Percentiles rank a stretch among this genome's conserved stretches.
Evolutionary conservation across 139 green algal species (phyloP).

Genomic region (Chlamydomonas schloesseri): DNA sequence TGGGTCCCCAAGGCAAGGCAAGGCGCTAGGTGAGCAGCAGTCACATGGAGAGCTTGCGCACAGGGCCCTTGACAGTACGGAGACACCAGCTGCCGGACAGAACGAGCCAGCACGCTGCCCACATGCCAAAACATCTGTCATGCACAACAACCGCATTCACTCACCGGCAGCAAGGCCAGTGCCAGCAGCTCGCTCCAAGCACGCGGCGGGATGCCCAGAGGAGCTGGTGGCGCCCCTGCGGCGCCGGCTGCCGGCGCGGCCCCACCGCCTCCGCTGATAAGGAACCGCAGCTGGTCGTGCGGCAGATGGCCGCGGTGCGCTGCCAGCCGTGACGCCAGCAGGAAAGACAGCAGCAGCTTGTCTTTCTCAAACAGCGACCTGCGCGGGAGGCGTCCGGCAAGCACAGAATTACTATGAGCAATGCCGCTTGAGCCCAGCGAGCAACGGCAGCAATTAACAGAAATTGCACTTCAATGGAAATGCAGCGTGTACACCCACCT

Average conservation of each 20-base stretch:
- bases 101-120: too few species aligned
- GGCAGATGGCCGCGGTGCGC: slow-evolving; percentile 57
- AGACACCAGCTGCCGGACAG: too few species aligned
- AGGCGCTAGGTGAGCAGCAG: too few species aligned
- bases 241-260: slow-evolving; percentile 16
- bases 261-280: slow-evolving; percentile 60
- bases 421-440: too few species aligned
- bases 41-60: too few species aligned
- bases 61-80: too few species aligned
- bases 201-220: neutral
- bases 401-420: too few species aligned
- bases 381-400: neutral
- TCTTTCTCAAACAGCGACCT: slow-evolving; percentile 85
- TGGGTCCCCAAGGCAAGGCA: too few species aligned
- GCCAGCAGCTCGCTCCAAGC: slow-evolving; percentile 16
- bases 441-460: too few species aligned
- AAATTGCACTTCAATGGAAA: too few species aligned
- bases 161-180: slow-evolving; percentile 23
- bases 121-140: too few species aligned
- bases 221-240: neutral
- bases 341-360: slow-evolving; percentile 86
- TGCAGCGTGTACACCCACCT: slow-evolving; percentile 35
- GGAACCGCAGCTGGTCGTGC: slow-evolving; percentile 65
- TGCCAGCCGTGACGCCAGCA: slow-evolving; percentile 74
- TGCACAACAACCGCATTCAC: too few species aligned